Conservation (phyloP, 495 filamentous ascomycete species). For the Cetradonia linearis region DNA sequence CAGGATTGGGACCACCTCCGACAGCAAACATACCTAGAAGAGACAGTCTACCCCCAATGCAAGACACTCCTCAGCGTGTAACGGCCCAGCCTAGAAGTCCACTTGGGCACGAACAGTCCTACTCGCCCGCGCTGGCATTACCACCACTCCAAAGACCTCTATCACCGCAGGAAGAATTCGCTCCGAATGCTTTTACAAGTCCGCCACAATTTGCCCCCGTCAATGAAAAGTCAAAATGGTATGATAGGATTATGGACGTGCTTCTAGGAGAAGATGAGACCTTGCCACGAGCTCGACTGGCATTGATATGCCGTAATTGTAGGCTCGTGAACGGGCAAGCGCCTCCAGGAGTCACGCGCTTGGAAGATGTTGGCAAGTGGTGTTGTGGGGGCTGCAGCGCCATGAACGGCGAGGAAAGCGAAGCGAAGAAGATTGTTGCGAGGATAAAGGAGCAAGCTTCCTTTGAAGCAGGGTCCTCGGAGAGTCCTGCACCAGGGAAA, state of each 20-base stretch:
- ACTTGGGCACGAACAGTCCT: conserved; percentile 10
- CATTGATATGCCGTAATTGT: conserved; percentile 73
- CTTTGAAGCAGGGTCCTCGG: conserved; percentile 2
- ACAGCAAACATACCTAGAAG: conserved; percentile 69
- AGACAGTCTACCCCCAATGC: conserved; percentile 2
- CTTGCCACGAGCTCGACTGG: conserved; percentile 79
- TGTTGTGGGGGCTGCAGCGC: conserved; percentile 73
- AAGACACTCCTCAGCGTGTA: conserved; percentile 23
- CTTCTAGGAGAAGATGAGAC: conserved; percentile 94
- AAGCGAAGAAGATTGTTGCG: conserved; percentile 51
- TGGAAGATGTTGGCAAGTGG: conserved; percentile 81
- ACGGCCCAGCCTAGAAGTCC: conserved; percentile 8
- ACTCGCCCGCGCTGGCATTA: conserved; percentile 21
- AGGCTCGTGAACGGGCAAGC: conserved; percentile 92
- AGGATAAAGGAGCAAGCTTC: conserved; percentile 29
- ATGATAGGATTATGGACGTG: conserved; percentile 85
- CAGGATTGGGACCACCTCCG: conserved; percentile 60
- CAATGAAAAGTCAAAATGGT: conserved; percentile 61
- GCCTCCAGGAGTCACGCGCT: conserved; percentile 67
- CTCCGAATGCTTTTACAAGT: conserved; percentile 49
- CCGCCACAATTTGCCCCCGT: conserved; percentile 37
- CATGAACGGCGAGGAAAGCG: conserved; percentile 69
- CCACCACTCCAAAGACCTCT: conserved; percentile 14
- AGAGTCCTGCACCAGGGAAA: neutral
- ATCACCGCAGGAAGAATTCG: conserved; percentile 33